Evolutionary conservation across 257 asterid genomes (phyloP).

Genomic region (Solanum medicagineum): DNA sequence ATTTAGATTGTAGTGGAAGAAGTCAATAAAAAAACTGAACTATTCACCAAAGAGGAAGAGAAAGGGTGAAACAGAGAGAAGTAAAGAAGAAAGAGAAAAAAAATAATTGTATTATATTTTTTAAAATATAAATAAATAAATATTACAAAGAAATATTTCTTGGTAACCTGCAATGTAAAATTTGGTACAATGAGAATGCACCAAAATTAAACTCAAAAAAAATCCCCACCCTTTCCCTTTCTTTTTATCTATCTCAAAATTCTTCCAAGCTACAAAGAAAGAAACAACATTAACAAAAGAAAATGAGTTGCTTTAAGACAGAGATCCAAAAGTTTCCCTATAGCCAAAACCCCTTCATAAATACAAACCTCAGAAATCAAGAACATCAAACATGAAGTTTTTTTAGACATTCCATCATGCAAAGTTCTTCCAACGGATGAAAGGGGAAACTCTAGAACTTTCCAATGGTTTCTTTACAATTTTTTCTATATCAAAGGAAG

Average conservation of each 20-base stretch:
- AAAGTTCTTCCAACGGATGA: constrained; percentile 50
- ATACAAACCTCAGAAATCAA: constrained; percentile 21
- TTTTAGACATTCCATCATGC: constrained; percentile 47
- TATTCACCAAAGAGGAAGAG: too few species aligned
- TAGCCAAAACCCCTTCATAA: background rate
- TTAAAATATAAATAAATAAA: too few species aligned
- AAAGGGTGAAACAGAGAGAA: too few species aligned
- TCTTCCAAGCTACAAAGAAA: background rate
- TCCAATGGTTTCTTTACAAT: constrained; percentile 45
- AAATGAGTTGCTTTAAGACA: constrained; percentile 44
- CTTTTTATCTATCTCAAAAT: background rate
- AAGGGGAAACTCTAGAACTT: constrained; percentile 51
- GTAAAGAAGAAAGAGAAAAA: too few species aligned
- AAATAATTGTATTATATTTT: too few species aligned
- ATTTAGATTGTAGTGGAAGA: too few species aligned
- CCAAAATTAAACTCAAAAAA: too few species aligned
- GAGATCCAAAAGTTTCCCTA: constrained; percentile 14
- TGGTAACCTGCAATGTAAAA: too few species aligned
- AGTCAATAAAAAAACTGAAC: too few species aligned
- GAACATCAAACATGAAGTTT: constrained; percentile 35
- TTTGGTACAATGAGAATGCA: too few species aligned
- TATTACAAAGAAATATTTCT: too few species aligned
- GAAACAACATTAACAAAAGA: background rate
- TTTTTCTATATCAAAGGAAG: constrained; percentile 28
- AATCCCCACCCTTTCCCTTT: background rate